A percentile compares a stretch with the other conserved stretches of the same genome.
Evolutionary conservation across 805 yeast genomes (phyloP).

Genomic region (Candida ascalaphidarum): DNA sequence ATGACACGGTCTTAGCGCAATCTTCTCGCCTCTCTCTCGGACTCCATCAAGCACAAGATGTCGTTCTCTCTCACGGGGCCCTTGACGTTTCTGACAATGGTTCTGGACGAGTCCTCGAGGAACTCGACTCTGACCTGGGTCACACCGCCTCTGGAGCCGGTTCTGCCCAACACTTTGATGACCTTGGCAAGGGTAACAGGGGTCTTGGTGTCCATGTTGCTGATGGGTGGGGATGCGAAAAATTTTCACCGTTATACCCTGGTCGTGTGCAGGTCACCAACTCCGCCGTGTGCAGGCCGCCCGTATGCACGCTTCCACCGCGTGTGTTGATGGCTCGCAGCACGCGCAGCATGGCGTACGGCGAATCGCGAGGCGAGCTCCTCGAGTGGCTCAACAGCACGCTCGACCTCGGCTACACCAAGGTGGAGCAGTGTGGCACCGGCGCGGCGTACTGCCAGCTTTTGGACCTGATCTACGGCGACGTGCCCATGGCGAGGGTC

Average conservation of each 20-base stretch:
- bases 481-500: conserved; percentile 74
- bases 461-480: conserved; percentile 76
- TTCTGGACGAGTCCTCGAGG: conserved; percentile 91
- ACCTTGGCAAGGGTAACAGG: conserved; percentile 99
- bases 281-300: background rate
- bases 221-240: too few species aligned
- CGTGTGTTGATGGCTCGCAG: background rate
- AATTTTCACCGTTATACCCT: background rate
- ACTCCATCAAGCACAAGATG: conserved; percentile 98
- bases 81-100: conserved; percentile 94
- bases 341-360: conserved; percentile 17
- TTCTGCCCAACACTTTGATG: conserved; percentile 98
- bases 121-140: conserved; percentile 97
- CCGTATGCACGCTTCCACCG: background rate
- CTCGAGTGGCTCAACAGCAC: conserved; percentile 78
- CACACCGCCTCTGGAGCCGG: conserved; percentile 99
- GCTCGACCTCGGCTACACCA: conserved; percentile 54
- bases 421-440: conserved; percentile 89
- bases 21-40: conserved; percentile 99
- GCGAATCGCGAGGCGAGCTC: conserved; percentile 79
- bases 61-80: conserved; percentile 98
- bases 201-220: conserved; percentile 66
- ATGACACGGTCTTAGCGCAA: conserved; percentile 80
- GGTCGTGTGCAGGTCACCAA: background rate
- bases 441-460: conserved; percentile 95